Evolutionary conservation across 2,329 filamentous ascomycete species (phyloP).

Genomic region (Akanthomyces dipterigenus): DNA sequence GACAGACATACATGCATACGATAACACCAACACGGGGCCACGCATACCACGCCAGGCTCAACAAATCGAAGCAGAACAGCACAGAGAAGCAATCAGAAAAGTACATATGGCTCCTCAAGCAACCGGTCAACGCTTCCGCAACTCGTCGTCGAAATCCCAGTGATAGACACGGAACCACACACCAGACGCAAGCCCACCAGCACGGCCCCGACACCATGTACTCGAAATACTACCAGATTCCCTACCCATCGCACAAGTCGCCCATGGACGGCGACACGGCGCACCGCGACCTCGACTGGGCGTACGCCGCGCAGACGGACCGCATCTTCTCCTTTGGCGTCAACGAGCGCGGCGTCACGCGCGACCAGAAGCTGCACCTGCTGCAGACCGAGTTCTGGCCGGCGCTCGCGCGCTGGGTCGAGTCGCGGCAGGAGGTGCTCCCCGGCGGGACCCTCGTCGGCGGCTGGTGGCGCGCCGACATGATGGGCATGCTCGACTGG

Average conservation of each 20-base stretch:
- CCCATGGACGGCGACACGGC: slow-evolving; percentile 19
- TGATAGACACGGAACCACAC: not conserved
- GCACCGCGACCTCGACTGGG: slow-evolving; percentile 19
- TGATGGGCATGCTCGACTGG: slow-evolving; percentile 23
- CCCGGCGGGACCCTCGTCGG: slow-evolving; percentile 18
- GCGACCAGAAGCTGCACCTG: slow-evolving; percentile 17
- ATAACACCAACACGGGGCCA: not conserved
- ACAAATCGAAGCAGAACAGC: not conserved
- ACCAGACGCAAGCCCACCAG: not conserved
- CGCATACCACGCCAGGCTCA: not conserved
- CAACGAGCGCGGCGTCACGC: slow-evolving; percentile 14
- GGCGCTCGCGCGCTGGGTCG: slow-evolving; percentile 20
- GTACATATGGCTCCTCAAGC: slow-evolving; percentile 8
- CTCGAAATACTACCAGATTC: slow-evolving; percentile 13
- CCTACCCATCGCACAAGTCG: slow-evolving; percentile 19
- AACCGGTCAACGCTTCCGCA: slow-evolving; percentile 11
- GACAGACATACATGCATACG: not conserved
- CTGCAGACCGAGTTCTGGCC: slow-evolving; percentile 22
- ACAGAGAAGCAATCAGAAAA: not conserved
- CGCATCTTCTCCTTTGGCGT: slow-evolving; percentile 15
- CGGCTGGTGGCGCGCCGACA: slow-evolving; percentile 20
- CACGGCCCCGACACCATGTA: slow-evolving; percentile 2
- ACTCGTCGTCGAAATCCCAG: slow-evolving; percentile 7
- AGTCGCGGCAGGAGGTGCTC: slow-evolving; percentile 17
- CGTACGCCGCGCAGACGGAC: slow-evolving; percentile 16